Conservation (phyloP, 140 eudicot species). For the Cichorium intybus region DNA sequence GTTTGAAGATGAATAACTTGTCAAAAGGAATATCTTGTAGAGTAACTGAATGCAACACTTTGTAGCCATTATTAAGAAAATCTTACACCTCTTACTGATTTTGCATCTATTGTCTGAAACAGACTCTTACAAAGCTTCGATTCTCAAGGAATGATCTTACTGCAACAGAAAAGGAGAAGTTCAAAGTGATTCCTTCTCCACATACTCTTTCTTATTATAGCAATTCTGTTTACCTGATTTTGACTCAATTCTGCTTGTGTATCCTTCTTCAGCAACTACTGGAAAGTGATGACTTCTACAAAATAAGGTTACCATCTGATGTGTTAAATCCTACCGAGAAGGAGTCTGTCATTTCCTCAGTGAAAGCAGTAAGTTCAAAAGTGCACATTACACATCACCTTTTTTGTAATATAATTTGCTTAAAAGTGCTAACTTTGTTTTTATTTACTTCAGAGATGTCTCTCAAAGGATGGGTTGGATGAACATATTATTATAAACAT, state of each 20-base stretch:
- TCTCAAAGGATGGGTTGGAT: conserved; percentile 69
- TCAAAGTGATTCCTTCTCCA: conserved; percentile 44
- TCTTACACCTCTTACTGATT: conserved; percentile 7
- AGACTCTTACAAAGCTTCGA: conserved; percentile 94
- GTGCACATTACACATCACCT: background rate
- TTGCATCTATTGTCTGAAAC: conserved; percentile 16
- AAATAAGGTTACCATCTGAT: conserved; percentile 77
- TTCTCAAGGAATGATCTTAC: conserved; percentile 73
- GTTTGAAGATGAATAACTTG: background rate
- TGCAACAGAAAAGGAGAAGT: conserved; percentile 68
- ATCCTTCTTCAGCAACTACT: conserved; percentile 55
- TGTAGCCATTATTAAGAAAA: too few species aligned
- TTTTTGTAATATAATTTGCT: conserved; percentile 2
- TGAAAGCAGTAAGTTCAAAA: conserved; percentile 69
- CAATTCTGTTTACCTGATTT: conserved; percentile 6
- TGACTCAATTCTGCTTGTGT: conserved; percentile 1
- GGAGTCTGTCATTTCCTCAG: conserved; percentile 70
- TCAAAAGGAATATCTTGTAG: background rate
- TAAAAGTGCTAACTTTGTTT: conserved; percentile 22
- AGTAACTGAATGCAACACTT: background rate
- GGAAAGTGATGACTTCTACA: conserved; percentile 77
- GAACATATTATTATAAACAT: conserved; percentile 83
- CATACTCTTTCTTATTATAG: background rate
- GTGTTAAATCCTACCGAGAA: conserved; percentile 79
- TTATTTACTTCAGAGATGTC: conserved; percentile 79